Percentiles rank a stretch among this genome's conserved stretches.
These are phyloP conservation scores for Lipomyces oligophaga DNA, from an alignment of 805 yeast genomes.

Conservation along the genomic window DNA sequence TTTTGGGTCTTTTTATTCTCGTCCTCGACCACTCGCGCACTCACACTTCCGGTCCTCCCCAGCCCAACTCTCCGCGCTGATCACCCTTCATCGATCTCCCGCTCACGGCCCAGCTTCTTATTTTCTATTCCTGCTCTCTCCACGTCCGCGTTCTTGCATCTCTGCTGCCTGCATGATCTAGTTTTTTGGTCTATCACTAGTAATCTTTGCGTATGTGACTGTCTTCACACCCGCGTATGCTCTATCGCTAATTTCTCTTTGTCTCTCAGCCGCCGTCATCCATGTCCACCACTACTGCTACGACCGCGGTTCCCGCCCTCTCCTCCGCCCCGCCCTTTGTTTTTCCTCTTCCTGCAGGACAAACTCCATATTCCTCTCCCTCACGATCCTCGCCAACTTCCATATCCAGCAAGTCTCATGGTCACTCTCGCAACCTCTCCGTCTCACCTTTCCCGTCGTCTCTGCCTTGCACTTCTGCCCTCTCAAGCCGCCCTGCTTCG, in stretches of 20 bases:
- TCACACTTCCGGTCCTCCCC: slow-evolving; percentile 1
- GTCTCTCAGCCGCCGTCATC: too few species aligned
- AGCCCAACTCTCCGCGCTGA: background rate
- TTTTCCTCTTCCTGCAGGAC: slow-evolving; percentile 1
- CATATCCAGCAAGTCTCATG: slow-evolving; percentile 10
- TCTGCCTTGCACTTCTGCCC: slow-evolving; percentile 2
- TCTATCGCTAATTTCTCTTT: too few species aligned
- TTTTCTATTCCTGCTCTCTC: background rate
- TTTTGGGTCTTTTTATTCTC: background rate
- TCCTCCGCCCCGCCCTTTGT: background rate
- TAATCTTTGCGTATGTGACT: too few species aligned
- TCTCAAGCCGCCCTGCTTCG: slow-evolving; percentile 8
- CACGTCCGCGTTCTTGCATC: too few species aligned
- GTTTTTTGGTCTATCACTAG: too few species aligned
- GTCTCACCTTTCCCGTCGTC: slow-evolving; percentile 3
- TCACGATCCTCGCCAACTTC: slow-evolving; percentile 7
- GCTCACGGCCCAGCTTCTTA: background rate
- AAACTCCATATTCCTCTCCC: slow-evolving; percentile 3
- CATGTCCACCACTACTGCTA: too few species aligned
- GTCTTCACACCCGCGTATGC: too few species aligned
- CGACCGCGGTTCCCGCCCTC: too few species aligned
- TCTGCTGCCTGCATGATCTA: too few species aligned
- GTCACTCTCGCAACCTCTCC: background rate
- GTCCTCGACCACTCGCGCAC: background rate
- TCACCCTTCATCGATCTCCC: background rate